Base-by-base conservation (phyloP, 2,329 filamentous ascomycete genomes). In the Alternaria brassicicola region DNA sequence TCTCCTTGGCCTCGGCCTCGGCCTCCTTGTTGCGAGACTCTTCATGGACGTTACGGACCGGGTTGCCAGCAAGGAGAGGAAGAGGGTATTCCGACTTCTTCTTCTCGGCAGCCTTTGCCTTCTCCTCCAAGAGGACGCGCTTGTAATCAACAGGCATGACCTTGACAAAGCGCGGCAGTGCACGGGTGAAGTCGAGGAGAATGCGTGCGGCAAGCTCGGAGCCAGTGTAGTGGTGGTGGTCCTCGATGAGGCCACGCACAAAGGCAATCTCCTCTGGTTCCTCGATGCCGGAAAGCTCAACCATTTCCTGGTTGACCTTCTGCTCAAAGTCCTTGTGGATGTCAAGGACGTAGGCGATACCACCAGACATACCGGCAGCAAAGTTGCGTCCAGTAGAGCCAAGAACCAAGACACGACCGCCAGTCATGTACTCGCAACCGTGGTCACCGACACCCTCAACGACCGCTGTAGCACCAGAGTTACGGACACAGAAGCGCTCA, bases 391-490 rank as follows among this genome's bases (percentile, higher is more conserved):
- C 94, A 74, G 93, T 97, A 71, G 86, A 88, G 57, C 94, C 94
- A 46, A 98, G 85, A 72, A 96, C 86, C 64, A 98, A 82, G 49
- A 97, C 85, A 74, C 93, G 92, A 75, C 94, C 94, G 76, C 94
- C 94, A 72, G 94, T 97, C 94, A 98, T 98, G 86, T 98, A 98
- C 84, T 98, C 94, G 76, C 93, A 97, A 63, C 92, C 91, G 77
- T 98, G 94, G 78, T 98, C 94, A 84, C 94, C 94, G 65, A 96
- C 87, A 80, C 94, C 94, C 80, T 98, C 94, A 62, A 97, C 93
- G 65, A 98, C 91, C n/a, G 94, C 93, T 26, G 89, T 96, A 49
- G 92, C 94, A 80, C 94, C 94, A 1, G 94, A 97, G 83, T 98
- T 98, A 69, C 94, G 90, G 66, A 98, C 94, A 62, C 93, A 93